A percentile compares a stretch with the other conserved stretches of the same genome.
phyloP scores from a whole-genome alignment of 345 rosid species.

The Excoecaria agallocha region DNA sequence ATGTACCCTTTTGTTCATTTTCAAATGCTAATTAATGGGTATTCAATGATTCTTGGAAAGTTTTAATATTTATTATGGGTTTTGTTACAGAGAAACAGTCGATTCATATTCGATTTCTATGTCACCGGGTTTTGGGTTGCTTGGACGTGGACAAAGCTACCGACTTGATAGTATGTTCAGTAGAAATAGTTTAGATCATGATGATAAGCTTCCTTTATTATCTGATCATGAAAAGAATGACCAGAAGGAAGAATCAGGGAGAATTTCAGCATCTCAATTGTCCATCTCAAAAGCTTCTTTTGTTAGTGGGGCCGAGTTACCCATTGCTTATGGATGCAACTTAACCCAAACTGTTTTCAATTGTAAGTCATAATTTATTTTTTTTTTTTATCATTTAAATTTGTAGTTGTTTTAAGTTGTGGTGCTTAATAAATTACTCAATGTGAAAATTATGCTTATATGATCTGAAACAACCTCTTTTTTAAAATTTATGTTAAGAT shows the following conservation, averaged over 20 bases:
- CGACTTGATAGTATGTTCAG: constrained; percentile 24
- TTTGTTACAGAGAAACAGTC: constrained; percentile 55
- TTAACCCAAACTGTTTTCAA: constrained; percentile 83
- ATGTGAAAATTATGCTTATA: no score
- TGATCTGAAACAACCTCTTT: no score
- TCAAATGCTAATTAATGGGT: neutral
- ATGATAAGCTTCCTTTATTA: constrained; percentile 51
- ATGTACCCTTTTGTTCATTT: neutral
- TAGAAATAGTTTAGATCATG: constrained; percentile 50
- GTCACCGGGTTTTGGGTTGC: constrained; percentile 60
- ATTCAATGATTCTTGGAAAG: neutral
- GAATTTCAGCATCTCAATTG: constrained; percentile 54
- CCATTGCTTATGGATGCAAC: constrained; percentile 68
- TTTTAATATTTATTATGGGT: neutral
- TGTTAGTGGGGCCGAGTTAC: constrained; percentile 50
- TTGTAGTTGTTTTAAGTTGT: no score
- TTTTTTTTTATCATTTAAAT: no score
- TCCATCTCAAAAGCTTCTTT: constrained; percentile 62
- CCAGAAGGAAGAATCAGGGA: constrained; percentile 37
- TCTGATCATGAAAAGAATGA: constrained; percentile 35
- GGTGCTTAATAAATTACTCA: no score
- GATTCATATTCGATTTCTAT: constrained; percentile 75
- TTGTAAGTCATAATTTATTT: constrained; percentile 35
- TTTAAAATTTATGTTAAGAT: no score
- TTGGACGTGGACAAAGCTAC: constrained; percentile 37